These are phyloP conservation scores for Areca catechu DNA, from an alignment of 176 grass and related monocot genomes.

Conservation along the genomic window DNA sequence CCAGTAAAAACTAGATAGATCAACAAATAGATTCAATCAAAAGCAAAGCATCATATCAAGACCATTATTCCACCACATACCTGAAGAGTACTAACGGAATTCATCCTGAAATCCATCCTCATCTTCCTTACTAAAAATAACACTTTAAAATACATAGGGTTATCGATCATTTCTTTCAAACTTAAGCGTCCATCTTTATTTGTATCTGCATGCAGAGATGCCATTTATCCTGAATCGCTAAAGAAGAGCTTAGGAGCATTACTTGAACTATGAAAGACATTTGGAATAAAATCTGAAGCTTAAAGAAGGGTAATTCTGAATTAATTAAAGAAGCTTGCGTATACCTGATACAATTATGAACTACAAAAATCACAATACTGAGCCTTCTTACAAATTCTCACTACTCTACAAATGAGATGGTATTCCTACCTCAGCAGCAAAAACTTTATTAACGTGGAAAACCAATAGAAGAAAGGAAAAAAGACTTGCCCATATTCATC, in stretches of 20 bases:
- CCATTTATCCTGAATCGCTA: background rate
- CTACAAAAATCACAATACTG: too few species aligned
- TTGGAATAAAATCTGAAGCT: background rate
- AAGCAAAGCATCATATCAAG: background rate
- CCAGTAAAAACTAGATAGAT: constrained; percentile 1
- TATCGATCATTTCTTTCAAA: constrained; percentile 85
- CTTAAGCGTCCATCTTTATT: constrained; percentile 69
- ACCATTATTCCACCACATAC: constrained; percentile 4
- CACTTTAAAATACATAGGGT: constrained; percentile 83
- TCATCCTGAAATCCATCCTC: constrained; percentile 70
- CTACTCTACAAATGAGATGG: too few species aligned
- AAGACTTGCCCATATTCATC: too few species aligned
- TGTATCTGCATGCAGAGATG: constrained; percentile 47
- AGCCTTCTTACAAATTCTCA: too few species aligned
- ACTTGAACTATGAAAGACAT: background rate
- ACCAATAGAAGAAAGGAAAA: too few species aligned
- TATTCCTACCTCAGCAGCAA: too few species aligned
- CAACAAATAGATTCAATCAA: constrained; percentile 6
- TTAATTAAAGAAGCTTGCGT: too few species aligned
- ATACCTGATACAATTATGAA: too few species aligned
- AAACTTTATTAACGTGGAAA: too few species aligned
- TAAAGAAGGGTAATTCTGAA: too few species aligned
- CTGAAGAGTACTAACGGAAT: constrained; percentile 47
- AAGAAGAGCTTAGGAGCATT: background rate
- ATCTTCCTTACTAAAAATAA: constrained; percentile 65